These are phyloP conservation scores for Rosa rugosa DNA, from an alignment of 306 rosid species.

Conservation along the genomic window DNA sequence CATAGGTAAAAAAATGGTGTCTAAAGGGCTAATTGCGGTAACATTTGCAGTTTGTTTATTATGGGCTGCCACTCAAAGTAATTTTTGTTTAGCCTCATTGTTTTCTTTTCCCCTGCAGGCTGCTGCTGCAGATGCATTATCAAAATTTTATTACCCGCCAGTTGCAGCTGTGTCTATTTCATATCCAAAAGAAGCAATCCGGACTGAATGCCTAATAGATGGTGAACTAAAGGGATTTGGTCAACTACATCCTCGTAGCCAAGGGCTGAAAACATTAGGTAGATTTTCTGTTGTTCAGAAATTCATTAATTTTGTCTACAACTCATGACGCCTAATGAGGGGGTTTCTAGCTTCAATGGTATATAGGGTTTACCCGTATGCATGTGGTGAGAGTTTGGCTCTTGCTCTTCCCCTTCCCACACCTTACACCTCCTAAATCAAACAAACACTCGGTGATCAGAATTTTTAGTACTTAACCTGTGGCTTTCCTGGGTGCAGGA, in stretches of 20 bases:
- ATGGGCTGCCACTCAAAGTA: conserved; percentile 20
- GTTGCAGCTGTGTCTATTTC: conserved; percentile 93
- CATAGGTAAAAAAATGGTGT: not conserved
- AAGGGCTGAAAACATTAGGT: conserved; percentile 97
- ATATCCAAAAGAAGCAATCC: conserved; percentile 94
- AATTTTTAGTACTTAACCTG: conserved; percentile 22
- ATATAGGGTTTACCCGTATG: not conserved
- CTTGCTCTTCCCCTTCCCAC: not conserved
- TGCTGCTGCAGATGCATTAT: conserved; percentile 83
- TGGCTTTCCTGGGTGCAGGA: conserved; percentile 54
- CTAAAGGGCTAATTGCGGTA: conserved; percentile 6
- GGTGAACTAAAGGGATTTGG: conserved; percentile 94
- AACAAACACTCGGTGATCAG: not conserved
- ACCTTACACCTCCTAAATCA: not conserved
- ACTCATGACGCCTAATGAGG: conserved; percentile 6
- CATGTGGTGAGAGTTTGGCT: not conserved
- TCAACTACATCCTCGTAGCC: conserved; percentile 96
- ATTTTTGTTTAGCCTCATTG: conserved; percentile 15
- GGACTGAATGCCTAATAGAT: conserved; percentile 73
- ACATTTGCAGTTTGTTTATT: conserved; percentile 11
- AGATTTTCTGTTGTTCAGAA: conserved; percentile 13
- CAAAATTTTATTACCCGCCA: conserved; percentile 89
- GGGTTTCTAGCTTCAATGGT: not conserved
- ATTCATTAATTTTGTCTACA: not conserved
- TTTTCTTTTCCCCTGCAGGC: conserved; percentile 44